Conservation (phyloP, 305 asterid genomes). For the Euphrasia arctica region DNA sequence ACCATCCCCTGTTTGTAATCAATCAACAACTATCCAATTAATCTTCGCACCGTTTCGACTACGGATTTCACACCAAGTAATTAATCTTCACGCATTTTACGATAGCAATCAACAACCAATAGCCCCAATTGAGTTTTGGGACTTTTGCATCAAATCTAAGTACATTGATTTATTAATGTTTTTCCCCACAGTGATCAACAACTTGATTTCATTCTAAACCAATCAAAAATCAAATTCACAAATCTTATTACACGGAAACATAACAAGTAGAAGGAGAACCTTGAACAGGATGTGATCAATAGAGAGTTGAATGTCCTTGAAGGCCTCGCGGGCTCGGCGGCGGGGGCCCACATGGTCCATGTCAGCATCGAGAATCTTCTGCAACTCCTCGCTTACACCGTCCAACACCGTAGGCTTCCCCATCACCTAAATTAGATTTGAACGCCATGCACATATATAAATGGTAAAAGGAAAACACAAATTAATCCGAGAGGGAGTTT, state of each 20-base stretch:
- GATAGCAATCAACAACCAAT: too few species aligned
- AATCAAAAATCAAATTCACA: background rate
- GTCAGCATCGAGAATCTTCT: conserved; percentile 66
- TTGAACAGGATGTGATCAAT: conserved; percentile 85
- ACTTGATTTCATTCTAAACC: too few species aligned
- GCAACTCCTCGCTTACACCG: conserved; percentile 68
- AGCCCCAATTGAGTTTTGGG: too few species aligned
- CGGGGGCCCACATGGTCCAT: conserved; percentile 82
- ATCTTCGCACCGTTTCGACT: too few species aligned
- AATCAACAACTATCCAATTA: background rate
- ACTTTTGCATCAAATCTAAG: too few species aligned
- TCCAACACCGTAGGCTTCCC: conserved; percentile 48
- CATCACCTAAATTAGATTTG: conserved; percentile 32
- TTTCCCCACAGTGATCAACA: too few species aligned
- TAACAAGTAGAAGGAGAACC: conserved; percentile 34
- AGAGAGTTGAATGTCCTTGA: conserved; percentile 83
- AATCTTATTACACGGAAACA: background rate
- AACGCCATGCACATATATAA: too few species aligned
- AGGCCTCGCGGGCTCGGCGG: conserved; percentile 89
- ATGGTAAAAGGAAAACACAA: too few species aligned
- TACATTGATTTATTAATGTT: too few species aligned
- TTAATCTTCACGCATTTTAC: too few species aligned
- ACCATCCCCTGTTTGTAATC: conserved; percentile 7
- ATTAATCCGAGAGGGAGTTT: too few species aligned
- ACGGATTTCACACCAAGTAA: too few species aligned